These are phyloP conservation scores for Colletotrichum gloeosporioides DNA, from an alignment of 2,329 filamentous ascomycete genomes.

Conservation along the genomic window DNA sequence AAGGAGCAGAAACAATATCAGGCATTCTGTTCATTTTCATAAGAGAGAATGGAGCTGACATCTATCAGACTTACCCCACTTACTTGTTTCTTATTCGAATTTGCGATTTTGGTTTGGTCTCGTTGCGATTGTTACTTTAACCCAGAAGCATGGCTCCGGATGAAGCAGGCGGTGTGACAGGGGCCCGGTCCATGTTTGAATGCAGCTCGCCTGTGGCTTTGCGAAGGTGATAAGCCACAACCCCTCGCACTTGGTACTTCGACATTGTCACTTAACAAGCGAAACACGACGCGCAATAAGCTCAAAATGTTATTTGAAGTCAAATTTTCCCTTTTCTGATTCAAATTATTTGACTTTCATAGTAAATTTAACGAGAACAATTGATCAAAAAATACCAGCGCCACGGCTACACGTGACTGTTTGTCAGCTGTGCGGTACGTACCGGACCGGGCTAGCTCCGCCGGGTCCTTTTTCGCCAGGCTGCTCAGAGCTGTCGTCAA, in stretches of 20 bases:
- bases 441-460: slow-evolving; percentile 24
- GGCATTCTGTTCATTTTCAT: accelerated
- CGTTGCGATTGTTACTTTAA: no score
- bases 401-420: slow-evolving; percentile 7
- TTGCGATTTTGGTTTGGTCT: neutral
- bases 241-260: neutral
- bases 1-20: neutral
- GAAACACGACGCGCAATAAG: neutral
- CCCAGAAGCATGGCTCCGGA: neutral
- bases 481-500: slow-evolving; percentile 38
- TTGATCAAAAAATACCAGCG: neutral
- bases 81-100: no score
- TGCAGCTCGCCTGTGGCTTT: neutral
- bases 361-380: neutral
- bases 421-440: slow-evolving; percentile 3
- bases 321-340: accelerated
- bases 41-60: accelerated
- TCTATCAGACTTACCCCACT: accelerated
- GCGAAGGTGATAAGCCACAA: neutral
- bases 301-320: neutral
- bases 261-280: neutral
- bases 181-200: neutral
- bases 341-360: neutral
- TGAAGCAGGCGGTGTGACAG: neutral
- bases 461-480: slow-evolving; percentile 29